A percentile compares a stretch with the other conserved stretches of the same genome.
phyloP scores from a whole-genome alignment of 2,329 filamentous ascomycete genomes.

The Apiospora malaysiana region DNA sequence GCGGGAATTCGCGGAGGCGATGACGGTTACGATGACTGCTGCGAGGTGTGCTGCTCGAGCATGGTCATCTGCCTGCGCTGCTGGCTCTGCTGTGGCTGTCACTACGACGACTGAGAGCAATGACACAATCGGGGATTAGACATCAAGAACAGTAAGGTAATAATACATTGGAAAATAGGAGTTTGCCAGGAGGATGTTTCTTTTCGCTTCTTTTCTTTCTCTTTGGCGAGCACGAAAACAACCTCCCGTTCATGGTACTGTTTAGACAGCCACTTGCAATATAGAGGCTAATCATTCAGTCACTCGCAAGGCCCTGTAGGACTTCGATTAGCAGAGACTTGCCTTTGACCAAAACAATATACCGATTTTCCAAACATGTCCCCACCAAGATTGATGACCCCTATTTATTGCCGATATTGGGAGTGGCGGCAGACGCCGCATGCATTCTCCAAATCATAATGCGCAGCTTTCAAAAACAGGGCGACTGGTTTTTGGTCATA shows the following conservation, averaged over 20 bases:
- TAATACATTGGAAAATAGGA: too few species aligned
- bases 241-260: background rate
- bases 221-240: background rate
- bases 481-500: background rate
- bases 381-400: background rate
- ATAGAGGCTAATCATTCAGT: background rate
- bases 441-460: background rate
- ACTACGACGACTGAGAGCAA: background rate
- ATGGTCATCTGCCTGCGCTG: conserved; percentile 8
- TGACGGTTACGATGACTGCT: background rate
- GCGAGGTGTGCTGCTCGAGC: conserved; percentile 12
- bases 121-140: too few species aligned
- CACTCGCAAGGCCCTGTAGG: background rate
- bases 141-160: too few species aligned
- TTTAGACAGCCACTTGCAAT: background rate
- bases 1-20: background rate
- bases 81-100: conserved; percentile 12
- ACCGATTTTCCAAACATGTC: background rate
- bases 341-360: background rate
- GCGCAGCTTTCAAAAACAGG: background rate
- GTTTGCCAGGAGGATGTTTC: too few species aligned
- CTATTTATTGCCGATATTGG: background rate
- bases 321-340: background rate
- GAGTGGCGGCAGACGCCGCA: background rate
- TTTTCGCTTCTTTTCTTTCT: background rate